Base-by-base conservation (phyloP, 2,329 filamentous ascomycete genomes). In the Epichloe sylvatica region DNA sequence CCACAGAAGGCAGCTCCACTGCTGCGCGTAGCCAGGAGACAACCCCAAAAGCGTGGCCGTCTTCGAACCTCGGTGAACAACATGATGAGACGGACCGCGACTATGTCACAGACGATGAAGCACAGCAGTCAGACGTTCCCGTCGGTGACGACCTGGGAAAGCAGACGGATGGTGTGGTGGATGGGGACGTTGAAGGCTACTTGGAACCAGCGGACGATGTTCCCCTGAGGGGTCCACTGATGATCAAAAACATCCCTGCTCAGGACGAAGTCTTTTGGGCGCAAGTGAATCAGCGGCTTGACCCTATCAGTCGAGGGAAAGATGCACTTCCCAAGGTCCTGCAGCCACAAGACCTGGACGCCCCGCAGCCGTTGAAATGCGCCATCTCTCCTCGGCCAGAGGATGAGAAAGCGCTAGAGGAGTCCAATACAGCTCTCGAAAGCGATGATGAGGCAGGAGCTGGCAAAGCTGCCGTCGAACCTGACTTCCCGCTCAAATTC, bases 221-320 rank as follows among this genome's bases (percentile, higher is more conserved):
- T 1, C 63, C 66, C 19, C 64, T 80, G 34, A 73, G 69, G 48
- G 76, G 74, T 0, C 76, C 76, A 8, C 56, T 79, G 46, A 75
- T 74, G 64, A 65, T 80, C 37, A 68, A 70, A 51, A 80, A 80
- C 53, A 72, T 75, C 51, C 75, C 75, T 1, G 73, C 72, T 1
- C 68, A 76, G 45, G 76, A 80, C 51, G 76, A 78, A 55, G 63
- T 73, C 21, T 80, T 80, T 53, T 71, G 75, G 46, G 64, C 65
- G 42, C 64, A 65, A 51, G 60, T 80, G 15, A 70, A 73, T 37
- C 68, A 75, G 57, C 78, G 73, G 58, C 67, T 80, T 2, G 68
- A 74, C 51, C 67, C 71, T 39, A 71, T 75, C 40, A 70, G 70
- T 50, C 69, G 66, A 47, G 69, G 67, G 13, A 64, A 70, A 19